Conservation (phyloP, 768 basidiomycete species). For the Epithele typhae region DNA sequence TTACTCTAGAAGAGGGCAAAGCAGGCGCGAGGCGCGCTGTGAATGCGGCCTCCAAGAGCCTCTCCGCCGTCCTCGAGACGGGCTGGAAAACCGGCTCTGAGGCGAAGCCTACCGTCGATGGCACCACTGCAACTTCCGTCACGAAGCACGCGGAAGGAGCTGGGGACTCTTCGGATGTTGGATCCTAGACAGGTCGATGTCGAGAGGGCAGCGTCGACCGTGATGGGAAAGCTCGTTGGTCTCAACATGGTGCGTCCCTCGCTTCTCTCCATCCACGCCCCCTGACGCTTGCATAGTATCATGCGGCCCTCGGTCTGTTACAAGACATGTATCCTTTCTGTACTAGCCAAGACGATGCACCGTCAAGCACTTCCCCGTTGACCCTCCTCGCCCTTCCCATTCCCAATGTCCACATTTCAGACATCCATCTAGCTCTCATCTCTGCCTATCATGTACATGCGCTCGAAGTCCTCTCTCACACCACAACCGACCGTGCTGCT, state of each 20-base stretch:
- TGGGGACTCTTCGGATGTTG: conserved; percentile 43
- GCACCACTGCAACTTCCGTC: conserved; percentile 34
- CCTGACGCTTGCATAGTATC: too few relatives aligned
- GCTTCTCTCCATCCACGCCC: background rate
- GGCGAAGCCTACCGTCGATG: conserved; percentile 22
- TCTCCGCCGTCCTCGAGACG: conserved; percentile 48
- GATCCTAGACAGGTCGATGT: conserved; percentile 53
- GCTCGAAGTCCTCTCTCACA: conserved; percentile 38
- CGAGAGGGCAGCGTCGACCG: conserved; percentile 67
- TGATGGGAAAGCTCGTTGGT: conserved; percentile 61
- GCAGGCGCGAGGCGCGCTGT: conserved; percentile 60
- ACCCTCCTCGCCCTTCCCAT: conserved; percentile 43
- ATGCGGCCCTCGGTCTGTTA: conserved; percentile 43
- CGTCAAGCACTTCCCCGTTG: conserved; percentile 1
- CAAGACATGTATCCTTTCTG: conserved; percentile 43
- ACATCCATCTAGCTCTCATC: conserved; percentile 44
- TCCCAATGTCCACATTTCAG: conserved; percentile 25
- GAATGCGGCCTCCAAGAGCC: conserved; percentile 54
- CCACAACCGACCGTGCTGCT: conserved; percentile 11
- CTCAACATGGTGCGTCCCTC: conserved; percentile 64
- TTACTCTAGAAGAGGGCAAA: conserved; percentile 28
- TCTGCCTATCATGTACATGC: conserved; percentile 58
- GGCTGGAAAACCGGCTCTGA: conserved; percentile 56
- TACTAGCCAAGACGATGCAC: conserved; percentile 17
- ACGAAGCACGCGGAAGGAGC: conserved; percentile 39